Evolutionary conservation across 2,329 filamentous ascomycete genomes (phyloP).

Genomic region (Xylariaceae sp.): DNA sequence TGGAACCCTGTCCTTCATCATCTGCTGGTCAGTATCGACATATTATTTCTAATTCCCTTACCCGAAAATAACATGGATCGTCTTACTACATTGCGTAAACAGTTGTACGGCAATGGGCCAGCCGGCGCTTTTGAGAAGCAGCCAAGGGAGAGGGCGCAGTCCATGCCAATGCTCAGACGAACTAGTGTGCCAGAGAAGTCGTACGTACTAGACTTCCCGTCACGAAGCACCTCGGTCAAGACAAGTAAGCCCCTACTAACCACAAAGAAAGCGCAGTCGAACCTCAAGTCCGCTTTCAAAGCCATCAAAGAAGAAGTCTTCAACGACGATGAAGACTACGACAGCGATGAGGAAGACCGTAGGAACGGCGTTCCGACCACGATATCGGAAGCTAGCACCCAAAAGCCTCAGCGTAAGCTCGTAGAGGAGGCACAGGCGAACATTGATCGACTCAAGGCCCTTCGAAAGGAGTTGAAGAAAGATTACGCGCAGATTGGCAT

Average conservation of each 20-base stretch:
- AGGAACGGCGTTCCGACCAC: constrained; percentile 2
- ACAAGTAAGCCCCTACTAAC: too few species aligned
- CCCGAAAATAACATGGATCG: neutral
- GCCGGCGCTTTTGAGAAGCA: neutral
- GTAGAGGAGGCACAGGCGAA: neutral
- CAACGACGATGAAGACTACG: constrained; percentile 1
- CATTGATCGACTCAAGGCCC: constrained; percentile 1
- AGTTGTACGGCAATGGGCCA: neutral
- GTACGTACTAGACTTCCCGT: neutral
- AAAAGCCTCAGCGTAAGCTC: neutral
- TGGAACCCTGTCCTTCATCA: too few species aligned
- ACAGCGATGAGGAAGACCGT: constrained; percentile 6
- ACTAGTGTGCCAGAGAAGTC: constrained; percentile 1
- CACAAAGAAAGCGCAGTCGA: neutral
- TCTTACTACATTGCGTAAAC: neutral
- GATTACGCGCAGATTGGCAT: neutral
- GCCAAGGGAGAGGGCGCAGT: neutral
- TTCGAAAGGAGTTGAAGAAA: neutral
- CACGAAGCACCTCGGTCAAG: constrained; percentile 5
- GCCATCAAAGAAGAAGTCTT: too few species aligned
- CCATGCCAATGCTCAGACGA: neutral
- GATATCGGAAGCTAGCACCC: neutral
- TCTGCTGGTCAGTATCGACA: too few species aligned
- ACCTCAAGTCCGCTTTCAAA: too few species aligned
- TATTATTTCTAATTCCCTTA: neutral